Base-by-base conservation (phyloP, 78 protist genomes). In the Dictyostelium discoideum region DNA sequence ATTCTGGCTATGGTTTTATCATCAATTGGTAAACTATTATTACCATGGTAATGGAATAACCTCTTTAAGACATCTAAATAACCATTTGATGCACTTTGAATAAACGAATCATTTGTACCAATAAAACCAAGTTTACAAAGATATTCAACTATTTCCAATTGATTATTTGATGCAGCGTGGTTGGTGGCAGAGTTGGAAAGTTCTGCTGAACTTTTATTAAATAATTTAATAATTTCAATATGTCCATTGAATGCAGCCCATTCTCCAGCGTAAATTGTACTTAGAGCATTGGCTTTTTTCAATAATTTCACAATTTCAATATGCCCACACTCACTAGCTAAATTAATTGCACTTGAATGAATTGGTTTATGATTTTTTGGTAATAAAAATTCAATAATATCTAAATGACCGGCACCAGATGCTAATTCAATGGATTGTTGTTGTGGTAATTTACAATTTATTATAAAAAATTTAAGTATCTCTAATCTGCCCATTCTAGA, bases 91-190 rank as follows among this genome's bases (percentile, higher is more conserved):
- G 69, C 65, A n/a, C 60, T 39, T 6, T 13, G 8, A 42, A 37
- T 39, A 24, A 80, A 37, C 11, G 85, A 50, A 80, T 24, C 18
- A 18, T 2, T 20, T 48, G 85, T 39, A 40, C 83, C 83, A 7
- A 77, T 40, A 20, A 32, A 22, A 40, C 83, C 83, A 2, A 14
- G 24, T 40, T 39, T 65, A 16, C 63, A 65, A 65, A 85, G 92
- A 48, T 50, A 85, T 85, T 74, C 78, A 18, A 85, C 37, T 1
- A 85, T 29, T 44, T 85, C 84, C 11, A 72, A 32, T 67, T 85
- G 92, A 72, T 78, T 78, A 16, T 50, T 57, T 16, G 69, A 18
- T 2, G 92, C 92, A 0, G 92, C 82, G 73, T 72, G 42, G 6
- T 67, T 42, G 5, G 83, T 77, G 14, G 83, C 8, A 18, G 83